These are phyloP conservation scores for Phoma sp. DNA, from an alignment of 2,329 filamentous ascomycete genomes.

Conservation along the genomic window DNA sequence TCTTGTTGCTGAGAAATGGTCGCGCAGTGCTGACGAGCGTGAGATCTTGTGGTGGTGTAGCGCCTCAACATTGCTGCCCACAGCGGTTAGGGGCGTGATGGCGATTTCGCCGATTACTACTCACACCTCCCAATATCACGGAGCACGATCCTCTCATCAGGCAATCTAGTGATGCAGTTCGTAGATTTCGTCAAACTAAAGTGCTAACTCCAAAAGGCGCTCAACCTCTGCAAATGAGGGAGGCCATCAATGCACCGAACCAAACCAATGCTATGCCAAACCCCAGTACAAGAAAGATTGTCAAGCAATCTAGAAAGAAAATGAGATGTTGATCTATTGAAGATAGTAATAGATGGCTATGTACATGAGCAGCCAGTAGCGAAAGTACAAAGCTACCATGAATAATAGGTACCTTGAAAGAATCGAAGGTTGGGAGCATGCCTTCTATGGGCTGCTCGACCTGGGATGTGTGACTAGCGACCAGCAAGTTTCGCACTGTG, in stretches of 20 bases:
- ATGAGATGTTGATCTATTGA: neutral
- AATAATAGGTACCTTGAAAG: constrained; percentile 17
- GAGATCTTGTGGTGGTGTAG: constrained; percentile 4
- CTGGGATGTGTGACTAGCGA: constrained; percentile 43
- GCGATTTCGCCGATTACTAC: neutral
- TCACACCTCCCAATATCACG: neutral
- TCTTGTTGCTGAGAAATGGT: neutral
- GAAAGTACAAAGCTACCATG: constrained; percentile 17
- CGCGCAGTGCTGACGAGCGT: neutral
- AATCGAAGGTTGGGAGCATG: constrained; percentile 19
- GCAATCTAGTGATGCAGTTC: neutral
- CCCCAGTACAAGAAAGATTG: neutral
- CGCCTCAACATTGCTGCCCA: constrained; percentile 2
- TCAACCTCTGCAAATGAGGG: constrained; percentile 5
- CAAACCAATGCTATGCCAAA: constrained; percentile 7
- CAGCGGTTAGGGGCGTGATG: neutral
- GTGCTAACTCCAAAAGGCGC: constrained; percentile 1
- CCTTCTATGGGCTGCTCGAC: constrained; percentile 14
- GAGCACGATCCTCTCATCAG: neutral
- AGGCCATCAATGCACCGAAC: constrained; percentile 7
- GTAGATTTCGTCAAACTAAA: constrained; percentile 1
- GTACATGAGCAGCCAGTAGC: constrained; percentile 27
- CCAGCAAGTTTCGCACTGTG: constrained; percentile 39
- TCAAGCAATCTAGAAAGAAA: neutral
- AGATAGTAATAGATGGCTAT: constrained; percentile 20